These are phyloP conservation scores for Candida bentonensis DNA, from an alignment of 805 yeast species.

Conservation along the genomic window DNA sequence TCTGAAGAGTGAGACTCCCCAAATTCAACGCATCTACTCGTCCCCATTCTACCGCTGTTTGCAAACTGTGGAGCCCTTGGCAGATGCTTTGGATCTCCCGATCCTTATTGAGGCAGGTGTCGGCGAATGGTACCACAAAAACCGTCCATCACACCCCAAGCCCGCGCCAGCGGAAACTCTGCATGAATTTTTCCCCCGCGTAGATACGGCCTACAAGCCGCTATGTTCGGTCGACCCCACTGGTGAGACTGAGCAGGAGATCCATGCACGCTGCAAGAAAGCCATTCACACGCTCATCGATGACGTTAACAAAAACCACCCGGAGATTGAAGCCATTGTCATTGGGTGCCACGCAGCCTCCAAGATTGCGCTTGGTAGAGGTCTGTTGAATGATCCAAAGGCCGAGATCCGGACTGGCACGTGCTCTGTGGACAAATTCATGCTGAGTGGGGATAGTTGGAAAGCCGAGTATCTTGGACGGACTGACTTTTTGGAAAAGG, in stretches of 20 bases:
- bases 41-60: conserved; percentile 88
- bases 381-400: conserved; percentile 39
- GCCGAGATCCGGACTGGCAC: conserved; percentile 63
- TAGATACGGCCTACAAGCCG: conserved; percentile 35
- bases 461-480: conserved; percentile 52
- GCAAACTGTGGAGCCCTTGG: conserved; percentile 63
- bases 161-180: conserved; percentile 20
- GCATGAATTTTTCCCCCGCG: conserved; percentile 36
- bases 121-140: conserved; percentile 84
- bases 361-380: conserved; percentile 76
- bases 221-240: conserved; percentile 42
- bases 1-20: conserved; percentile 34
- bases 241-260: conserved; percentile 69
- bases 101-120: conserved; percentile 67
- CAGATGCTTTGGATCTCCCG: conserved; percentile 41
- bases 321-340: conserved; percentile 47
- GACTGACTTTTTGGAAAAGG: conserved; percentile 52
- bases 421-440: conserved; percentile 65
- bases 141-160: conserved; percentile 49
- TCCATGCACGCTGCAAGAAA: conserved; percentile 42
- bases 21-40: conserved; percentile 56
- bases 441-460: conserved; percentile 35
- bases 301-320: conserved; percentile 39
- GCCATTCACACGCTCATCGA: conserved; percentile 49
- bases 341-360: conserved; percentile 92